Evolutionary conservation across 2,329 filamentous ascomycete species (phyloP).

Genomic region (Geosmithia morbida): DNA sequence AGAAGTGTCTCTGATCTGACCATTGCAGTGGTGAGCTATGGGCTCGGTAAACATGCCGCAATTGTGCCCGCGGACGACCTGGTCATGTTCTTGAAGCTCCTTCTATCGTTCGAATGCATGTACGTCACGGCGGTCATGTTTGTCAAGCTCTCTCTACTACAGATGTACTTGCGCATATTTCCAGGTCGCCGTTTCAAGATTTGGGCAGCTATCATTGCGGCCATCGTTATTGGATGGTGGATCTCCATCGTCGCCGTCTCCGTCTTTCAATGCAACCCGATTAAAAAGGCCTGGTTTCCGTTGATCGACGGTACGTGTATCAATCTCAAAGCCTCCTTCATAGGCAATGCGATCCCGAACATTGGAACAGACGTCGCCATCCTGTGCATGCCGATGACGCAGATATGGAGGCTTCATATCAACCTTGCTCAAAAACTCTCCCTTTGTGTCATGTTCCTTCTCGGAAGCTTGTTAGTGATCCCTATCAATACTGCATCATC

Average conservation of each 20-base stretch:
- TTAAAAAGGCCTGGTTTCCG: conserved; percentile 18
- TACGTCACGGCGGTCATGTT: conserved; percentile 3
- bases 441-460: neutral
- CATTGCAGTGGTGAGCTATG: neutral
- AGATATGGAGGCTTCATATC: conserved; percentile 1
- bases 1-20: neutral
- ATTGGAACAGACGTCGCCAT: conserved; percentile 23
- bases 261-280: conserved; percentile 24
- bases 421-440: neutral
- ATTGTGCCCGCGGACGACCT: neutral
- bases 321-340: conserved; percentile 20
- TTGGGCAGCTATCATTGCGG: conserved; percentile 2
- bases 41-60: neutral
- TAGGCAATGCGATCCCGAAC: conserved; percentile 27
- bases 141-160: conserved; percentile 5
- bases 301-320: conserved; percentile 21
- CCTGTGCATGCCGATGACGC: conserved; percentile 7
- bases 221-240: conserved; percentile 4
- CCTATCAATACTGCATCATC: neutral
- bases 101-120: neutral
- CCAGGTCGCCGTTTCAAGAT: conserved; percentile 3
- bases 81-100: neutral
- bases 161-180: conserved; percentile 6
- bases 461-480: neutral
- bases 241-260: conserved; percentile 10